Conservation (phyloP, 306 rosid genomes). For the Canavalia ensiformis region DNA sequence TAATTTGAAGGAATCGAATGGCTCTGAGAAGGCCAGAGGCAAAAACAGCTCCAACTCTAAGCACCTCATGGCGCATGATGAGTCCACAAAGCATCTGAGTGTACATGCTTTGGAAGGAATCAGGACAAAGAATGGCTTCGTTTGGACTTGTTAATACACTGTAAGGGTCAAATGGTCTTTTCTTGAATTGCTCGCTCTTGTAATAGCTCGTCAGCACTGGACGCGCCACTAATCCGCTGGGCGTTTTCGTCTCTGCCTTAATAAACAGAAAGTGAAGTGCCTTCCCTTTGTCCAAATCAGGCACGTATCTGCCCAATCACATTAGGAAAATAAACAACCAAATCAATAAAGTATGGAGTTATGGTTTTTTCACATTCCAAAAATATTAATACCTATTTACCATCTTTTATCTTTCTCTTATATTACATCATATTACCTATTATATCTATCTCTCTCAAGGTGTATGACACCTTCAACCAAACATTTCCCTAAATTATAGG, state of each 20-base stretch:
- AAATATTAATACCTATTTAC: too few relatives aligned
- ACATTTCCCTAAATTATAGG: too few relatives aligned
- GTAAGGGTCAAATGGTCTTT: slow-evolving; percentile 82
- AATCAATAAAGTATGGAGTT: too few relatives aligned
- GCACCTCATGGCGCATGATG: slow-evolving; percentile 78
- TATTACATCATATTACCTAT: too few relatives aligned
- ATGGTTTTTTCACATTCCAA: too few relatives aligned
- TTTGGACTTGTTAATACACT: slow-evolving; percentile 85
- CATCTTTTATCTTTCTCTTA: too few relatives aligned
- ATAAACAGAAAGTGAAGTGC: slow-evolving; percentile 83
- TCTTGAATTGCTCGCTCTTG: slow-evolving; percentile 87
- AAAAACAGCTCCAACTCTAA: slow-evolving; percentile 85
- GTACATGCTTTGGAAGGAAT: slow-evolving; percentile 93
- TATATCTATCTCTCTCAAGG: too few relatives aligned
- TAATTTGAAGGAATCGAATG: slow-evolving; percentile 81
- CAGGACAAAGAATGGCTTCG: slow-evolving; percentile 76
- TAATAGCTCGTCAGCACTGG: slow-evolving; percentile 94
- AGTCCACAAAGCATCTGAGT: slow-evolving; percentile 95
- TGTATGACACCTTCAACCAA: too few relatives aligned
- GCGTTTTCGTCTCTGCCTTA: slow-evolving; percentile 81
- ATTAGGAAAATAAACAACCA: too few relatives aligned
- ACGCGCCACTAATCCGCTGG: slow-evolving; percentile 84
- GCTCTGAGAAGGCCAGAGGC: slow-evolving; percentile 95
- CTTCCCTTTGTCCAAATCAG: slow-evolving; percentile 88
- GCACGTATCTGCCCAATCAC: slow-evolving; percentile 61